phyloP scores from a whole-genome alignment of 2,329 filamentous ascomycete genomes.

The Exophiala viscosa region DNA sequence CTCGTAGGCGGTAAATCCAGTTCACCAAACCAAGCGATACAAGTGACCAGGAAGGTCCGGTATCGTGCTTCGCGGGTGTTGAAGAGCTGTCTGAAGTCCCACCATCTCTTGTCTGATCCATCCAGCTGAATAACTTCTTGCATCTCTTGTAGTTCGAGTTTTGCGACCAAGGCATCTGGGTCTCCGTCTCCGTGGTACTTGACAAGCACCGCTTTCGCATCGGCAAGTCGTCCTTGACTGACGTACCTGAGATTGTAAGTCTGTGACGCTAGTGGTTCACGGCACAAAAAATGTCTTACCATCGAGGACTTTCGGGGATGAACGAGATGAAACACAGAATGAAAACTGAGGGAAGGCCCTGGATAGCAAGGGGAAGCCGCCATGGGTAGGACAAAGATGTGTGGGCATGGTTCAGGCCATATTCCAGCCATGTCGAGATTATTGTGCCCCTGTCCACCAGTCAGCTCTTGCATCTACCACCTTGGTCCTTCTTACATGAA shows the following conservation, averaged over 20 bases:
- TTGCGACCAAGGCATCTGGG: constrained; percentile 29
- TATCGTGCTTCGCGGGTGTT: constrained; percentile 45
- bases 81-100: constrained; percentile 53
- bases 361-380: constrained; percentile 56
- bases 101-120: constrained; percentile 36
- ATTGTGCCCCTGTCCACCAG: background rate
- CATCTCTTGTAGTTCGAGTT: constrained; percentile 36
- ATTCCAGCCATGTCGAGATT: constrained; percentile 2
- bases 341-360: constrained; percentile 43
- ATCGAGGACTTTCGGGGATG: constrained; percentile 57
- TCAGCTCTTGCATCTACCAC: too few relatives aligned
- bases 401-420: constrained; percentile 23
- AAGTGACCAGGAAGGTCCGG: constrained; percentile 45
- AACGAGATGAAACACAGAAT: constrained; percentile 51
- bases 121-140: constrained; percentile 29
- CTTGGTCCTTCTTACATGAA: background rate
- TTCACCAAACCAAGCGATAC: constrained; percentile 34
- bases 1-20: constrained; percentile 9
- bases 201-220: constrained; percentile 54
- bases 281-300: constrained; percentile 27
- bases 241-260: constrained; percentile 49
- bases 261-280: background rate
- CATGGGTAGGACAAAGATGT: constrained; percentile 46
- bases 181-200: constrained; percentile 56
- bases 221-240: constrained; percentile 53